phyloP scores from a whole-genome alignment of 2,329 filamentous ascomycete genomes.

The Sporothrix humicola region DNA sequence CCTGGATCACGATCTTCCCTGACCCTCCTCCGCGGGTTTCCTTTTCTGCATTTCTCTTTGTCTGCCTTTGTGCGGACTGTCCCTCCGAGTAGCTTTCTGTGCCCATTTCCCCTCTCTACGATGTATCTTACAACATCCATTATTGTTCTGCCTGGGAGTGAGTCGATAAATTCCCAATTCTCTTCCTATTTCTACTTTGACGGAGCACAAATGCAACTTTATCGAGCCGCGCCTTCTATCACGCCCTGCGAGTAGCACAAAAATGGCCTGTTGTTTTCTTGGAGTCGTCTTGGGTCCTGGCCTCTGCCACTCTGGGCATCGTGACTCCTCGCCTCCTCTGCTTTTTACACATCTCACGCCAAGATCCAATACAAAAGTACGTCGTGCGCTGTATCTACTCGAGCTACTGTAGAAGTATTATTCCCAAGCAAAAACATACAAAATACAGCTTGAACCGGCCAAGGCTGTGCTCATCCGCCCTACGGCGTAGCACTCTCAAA shows the following conservation, averaged over 20 bases:
- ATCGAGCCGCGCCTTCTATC: conserved; percentile 1
- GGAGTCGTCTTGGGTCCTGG: no score
- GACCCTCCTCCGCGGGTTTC: no score
- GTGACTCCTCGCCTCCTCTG: no score
- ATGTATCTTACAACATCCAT: no score
- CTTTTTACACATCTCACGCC: conserved; percentile 12
- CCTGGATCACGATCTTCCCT: neutral
- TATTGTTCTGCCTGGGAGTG: neutral
- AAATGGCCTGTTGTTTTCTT: neutral
- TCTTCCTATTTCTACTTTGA: neutral
- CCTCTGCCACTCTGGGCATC: no score
- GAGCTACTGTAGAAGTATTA: neutral
- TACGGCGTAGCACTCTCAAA: neutral
- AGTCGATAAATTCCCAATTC: neutral
- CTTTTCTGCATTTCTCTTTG: neutral
- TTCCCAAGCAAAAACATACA: neutral
- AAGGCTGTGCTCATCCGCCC: conserved; percentile 20
- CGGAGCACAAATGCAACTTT: neutral
- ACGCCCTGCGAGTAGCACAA: no score
- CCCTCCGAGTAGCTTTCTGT: neutral
- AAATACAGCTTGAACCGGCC: neutral
- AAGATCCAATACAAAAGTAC: conserved; percentile 11
- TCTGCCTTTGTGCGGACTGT: neutral
- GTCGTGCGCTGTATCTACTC: no score
- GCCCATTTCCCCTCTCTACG: neutral